phyloP scores from a whole-genome alignment of 1,284 basidiomycete genomes.

The Leucocoprinus gongylophorus region DNA sequence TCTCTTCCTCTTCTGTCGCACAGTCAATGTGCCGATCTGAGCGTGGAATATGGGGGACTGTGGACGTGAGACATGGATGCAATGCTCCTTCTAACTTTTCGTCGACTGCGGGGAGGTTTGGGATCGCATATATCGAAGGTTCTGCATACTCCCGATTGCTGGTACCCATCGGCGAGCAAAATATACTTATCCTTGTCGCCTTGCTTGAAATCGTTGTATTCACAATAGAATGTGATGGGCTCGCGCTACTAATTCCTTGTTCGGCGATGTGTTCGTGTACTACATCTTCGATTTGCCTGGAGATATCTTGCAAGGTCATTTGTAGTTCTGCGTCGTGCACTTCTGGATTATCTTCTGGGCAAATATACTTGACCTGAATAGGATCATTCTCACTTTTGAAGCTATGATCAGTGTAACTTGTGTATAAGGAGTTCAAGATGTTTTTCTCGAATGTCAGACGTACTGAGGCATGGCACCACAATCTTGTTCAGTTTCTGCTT shows the following conservation, averaged over 20 bases:
- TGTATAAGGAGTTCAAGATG: not conserved
- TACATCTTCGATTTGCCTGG: not conserved
- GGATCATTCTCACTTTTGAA: not conserved
- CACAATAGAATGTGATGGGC: not conserved
- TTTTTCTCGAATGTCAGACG: not conserved
- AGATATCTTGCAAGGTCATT: not conserved
- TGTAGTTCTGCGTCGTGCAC: not conserved
- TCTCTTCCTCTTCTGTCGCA: not conserved
- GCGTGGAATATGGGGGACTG: too few species aligned
- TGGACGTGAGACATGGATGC: not conserved
- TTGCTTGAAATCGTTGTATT: not conserved
- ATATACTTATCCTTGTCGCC: not conserved
- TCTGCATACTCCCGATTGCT: not conserved
- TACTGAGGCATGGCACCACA: not conserved
- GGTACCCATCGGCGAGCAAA: not conserved
- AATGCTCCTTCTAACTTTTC: not conserved
- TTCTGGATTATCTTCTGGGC: not conserved
- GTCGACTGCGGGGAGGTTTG: not conserved
- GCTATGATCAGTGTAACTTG: not conserved
- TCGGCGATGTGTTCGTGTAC: not conserved
- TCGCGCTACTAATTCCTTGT: not conserved
- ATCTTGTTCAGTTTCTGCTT: not conserved
- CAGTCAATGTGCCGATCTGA: not conserved
- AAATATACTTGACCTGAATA: not conserved
- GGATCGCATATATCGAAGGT: not conserved